phyloP scores from a whole-genome alignment of 306 rosid genomes.

The Casuarina cunninghamiana region DNA sequence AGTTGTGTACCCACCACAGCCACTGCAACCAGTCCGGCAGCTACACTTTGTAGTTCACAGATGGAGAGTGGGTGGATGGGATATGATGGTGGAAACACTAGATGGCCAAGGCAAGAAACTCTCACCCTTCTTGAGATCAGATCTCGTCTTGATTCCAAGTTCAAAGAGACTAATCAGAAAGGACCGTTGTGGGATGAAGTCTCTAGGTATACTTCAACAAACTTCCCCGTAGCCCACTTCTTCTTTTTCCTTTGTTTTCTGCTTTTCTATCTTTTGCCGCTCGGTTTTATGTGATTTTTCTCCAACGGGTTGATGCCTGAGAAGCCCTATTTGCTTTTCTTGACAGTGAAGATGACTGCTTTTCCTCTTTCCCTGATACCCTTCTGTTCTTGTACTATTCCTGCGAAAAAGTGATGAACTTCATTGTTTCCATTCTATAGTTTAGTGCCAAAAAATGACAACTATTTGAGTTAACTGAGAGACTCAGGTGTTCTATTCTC shows the following conservation, averaged over 20 bases:
- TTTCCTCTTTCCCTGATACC: not conserved
- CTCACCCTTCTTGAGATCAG: constrained; percentile 84
- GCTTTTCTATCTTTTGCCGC: not conserved
- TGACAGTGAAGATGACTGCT: constrained; percentile 18
- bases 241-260: not conserved
- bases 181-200: constrained; percentile 85
- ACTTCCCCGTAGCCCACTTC: not conserved
- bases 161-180: constrained; percentile 74
- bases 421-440: not conserved
- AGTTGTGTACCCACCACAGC: constrained; percentile 6
- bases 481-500: constrained; percentile 30
- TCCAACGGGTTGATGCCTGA: constrained; percentile 5
- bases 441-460: constrained; percentile 34
- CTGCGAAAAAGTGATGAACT: not conserved
- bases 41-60: constrained; percentile 17
- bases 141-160: constrained; percentile 80
- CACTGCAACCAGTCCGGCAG: constrained; percentile 20
- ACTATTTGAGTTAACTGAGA: constrained; percentile 36
- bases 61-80: constrained; percentile 46
- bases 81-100: constrained; percentile 46
- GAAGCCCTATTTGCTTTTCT: constrained; percentile 3
- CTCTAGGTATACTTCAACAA: constrained; percentile 56
- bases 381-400: not conserved
- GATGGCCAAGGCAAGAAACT: constrained; percentile 90
- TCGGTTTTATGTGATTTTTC: not conserved